A percentile compares a stretch with the other conserved stretches of the same genome.
phyloP scores from a whole-genome alignment of 495 filamentous ascomycete genomes.

The Friedmanniomyces endolithicus region DNA sequence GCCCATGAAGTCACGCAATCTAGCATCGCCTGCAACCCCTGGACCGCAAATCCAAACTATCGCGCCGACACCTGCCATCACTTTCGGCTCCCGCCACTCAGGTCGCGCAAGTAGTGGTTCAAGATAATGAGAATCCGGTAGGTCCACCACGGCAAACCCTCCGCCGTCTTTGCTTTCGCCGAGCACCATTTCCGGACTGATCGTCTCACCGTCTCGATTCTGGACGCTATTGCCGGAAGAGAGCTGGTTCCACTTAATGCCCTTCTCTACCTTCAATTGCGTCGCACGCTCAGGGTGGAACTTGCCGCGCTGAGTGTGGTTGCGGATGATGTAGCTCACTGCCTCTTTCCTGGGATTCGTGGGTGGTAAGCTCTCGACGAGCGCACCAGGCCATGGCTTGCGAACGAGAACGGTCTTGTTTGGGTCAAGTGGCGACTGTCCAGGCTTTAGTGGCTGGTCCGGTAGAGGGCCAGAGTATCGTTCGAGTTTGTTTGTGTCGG shows the following conservation, averaged over 20 bases:
- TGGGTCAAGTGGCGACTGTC: constrained; percentile 37
- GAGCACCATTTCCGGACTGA: constrained; percentile 58
- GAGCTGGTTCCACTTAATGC: constrained; percentile 40
- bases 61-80: constrained; percentile 53
- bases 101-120: constrained; percentile 49
- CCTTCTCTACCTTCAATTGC: constrained; percentile 43
- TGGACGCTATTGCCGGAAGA: constrained; percentile 39
- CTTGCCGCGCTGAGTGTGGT: constrained; percentile 61
- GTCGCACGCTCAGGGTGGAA: constrained; percentile 56
- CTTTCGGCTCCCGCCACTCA: constrained; percentile 56
- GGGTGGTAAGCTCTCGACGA: constrained; percentile 48
- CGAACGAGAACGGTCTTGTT: constrained; percentile 59
- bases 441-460: constrained; percentile 26
- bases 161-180: constrained; percentile 41
- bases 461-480: constrained; percentile 55
- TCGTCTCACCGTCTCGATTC: constrained; percentile 41
- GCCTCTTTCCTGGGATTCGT: constrained; percentile 52
- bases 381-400: constrained; percentile 70
- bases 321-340: constrained; percentile 74
- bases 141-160: constrained; percentile 68
- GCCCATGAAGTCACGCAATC: constrained; percentile 55
- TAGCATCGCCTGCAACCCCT: constrained; percentile 48
- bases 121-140: constrained; percentile 58
- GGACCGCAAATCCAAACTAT: constrained; percentile 73
- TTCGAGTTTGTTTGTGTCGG: constrained; percentile 49